These are phyloP conservation scores for Conidiobolus incongruus DNA, from an alignment of 371 early-diverging fungal genomes.

Conservation along the genomic window DNA sequence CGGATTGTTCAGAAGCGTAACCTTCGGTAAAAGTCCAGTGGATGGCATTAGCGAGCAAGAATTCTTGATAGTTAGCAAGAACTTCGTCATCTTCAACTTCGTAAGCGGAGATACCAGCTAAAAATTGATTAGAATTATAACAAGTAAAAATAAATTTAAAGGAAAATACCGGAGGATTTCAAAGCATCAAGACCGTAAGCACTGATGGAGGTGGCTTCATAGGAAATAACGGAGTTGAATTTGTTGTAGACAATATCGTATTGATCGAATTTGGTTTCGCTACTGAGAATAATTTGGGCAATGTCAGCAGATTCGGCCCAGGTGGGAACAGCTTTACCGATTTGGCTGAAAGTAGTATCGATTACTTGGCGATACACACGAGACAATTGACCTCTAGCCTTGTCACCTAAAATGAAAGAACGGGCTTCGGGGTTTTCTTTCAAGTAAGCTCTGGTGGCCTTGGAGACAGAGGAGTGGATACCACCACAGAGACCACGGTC, in stretches of 20 bases:
- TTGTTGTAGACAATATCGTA: slow-evolving; percentile 78
- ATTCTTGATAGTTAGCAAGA: slow-evolving; percentile 76
- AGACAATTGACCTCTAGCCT: slow-evolving; percentile 76
- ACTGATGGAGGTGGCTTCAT: slow-evolving; percentile 48
- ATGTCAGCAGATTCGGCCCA: slow-evolving; percentile 74
- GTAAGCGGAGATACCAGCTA: slow-evolving; percentile 71
- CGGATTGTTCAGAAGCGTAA: slow-evolving; percentile 90
- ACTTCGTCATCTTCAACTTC: slow-evolving; percentile 75
- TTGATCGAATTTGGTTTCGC: slow-evolving; percentile 40
- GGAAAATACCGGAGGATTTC: slow-evolving; percentile 38
- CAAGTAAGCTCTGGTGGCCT: slow-evolving; percentile 46
- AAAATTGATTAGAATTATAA: not conserved
- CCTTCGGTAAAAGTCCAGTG: slow-evolving; percentile 93
- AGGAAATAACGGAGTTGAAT: slow-evolving; percentile 85
- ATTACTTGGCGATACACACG: slow-evolving; percentile 55
- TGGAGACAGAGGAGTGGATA: slow-evolving; percentile 90
- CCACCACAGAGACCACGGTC: slow-evolving; percentile 98
- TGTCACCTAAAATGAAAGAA: slow-evolving; percentile 73
- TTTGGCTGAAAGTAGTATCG: slow-evolving; percentile 62
- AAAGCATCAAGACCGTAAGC: slow-evolving; percentile 43
- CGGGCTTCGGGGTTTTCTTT: slow-evolving; percentile 22
- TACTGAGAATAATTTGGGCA: slow-evolving; percentile 47
- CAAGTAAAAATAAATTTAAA: not conserved
- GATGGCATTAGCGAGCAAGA: slow-evolving; percentile 76
- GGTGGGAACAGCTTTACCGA: slow-evolving; percentile 74